Conservation (phyloP, 2,329 filamentous ascomycete species). For the Calonectria fujianensis region DNA sequence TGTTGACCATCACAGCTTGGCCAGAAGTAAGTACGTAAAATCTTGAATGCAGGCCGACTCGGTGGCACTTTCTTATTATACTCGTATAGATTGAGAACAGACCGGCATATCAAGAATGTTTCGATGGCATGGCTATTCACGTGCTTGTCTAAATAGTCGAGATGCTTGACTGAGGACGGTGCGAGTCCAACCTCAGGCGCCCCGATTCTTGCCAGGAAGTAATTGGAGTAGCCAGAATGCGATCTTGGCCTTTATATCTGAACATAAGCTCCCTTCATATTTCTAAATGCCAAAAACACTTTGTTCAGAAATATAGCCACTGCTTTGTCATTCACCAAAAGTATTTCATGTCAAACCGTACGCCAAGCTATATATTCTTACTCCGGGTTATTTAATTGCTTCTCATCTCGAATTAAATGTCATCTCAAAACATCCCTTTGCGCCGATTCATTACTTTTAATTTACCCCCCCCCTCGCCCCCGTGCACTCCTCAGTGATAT, state of each 20-base stretch:
- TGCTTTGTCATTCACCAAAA: conserved; percentile 2
- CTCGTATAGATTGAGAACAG: background rate
- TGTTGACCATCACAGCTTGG: background rate
- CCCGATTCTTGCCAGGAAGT: background rate
- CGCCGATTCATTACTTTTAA: conserved; percentile 34
- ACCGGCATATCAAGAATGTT: no score
- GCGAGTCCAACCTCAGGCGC: background rate
- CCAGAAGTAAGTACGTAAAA: background rate
- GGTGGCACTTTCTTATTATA: background rate
- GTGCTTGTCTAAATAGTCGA: background rate
- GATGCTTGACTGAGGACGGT: background rate
- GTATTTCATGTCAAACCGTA: conserved; percentile 43
- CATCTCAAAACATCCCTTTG: conserved; percentile 38
- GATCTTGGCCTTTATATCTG: background rate
- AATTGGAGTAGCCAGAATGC: background rate
- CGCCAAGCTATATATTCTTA: conserved; percentile 50
- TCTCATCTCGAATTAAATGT: conserved; percentile 31
- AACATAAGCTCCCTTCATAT: background rate
- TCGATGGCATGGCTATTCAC: no score
- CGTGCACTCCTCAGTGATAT: background rate
- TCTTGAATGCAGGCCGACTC: background rate
- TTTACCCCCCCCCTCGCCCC: background rate
- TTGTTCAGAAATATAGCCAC: background rate
- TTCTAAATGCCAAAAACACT: background rate
- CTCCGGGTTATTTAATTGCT: conserved; percentile 29